Conservation (phyloP, 1,139 yeast genomes). For the Magnusiomyces suaveolens region DNA sequence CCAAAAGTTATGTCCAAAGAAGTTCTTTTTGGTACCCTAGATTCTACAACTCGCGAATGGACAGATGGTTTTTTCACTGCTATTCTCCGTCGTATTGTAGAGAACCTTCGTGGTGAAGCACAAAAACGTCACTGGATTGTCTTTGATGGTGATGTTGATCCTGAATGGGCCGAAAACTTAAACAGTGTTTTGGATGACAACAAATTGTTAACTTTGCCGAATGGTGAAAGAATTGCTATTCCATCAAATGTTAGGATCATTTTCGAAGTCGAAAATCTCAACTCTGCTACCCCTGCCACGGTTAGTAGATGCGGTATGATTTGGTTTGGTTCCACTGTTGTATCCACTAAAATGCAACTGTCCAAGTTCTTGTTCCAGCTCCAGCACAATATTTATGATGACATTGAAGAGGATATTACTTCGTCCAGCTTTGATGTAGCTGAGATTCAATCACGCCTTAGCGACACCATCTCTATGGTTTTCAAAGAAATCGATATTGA, state of each 20-base stretch:
- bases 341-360: conserved; percentile 27
- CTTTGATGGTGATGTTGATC: conserved; percentile 91
- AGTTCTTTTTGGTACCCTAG: conserved; percentile 60
- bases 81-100: conserved; percentile 50
- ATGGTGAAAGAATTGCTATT: conserved; percentile 71
- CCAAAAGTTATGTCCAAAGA: conserved; percentile 66
- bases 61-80: conserved; percentile 76
- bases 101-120: conserved; percentile 51
- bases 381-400: conserved; percentile 20
- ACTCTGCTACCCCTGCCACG: conserved; percentile 79
- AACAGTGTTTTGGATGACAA: conserved; percentile 91
- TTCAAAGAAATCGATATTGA: conserved; percentile 19
- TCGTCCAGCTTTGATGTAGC: conserved; percentile 13
- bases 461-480: conserved; percentile 9
- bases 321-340: conserved; percentile 46
- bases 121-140: conserved; percentile 62
- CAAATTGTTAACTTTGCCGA: conserved; percentile 68
- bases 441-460: conserved; percentile 12
- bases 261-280: conserved; percentile 66
- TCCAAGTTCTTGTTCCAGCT: conserved; percentile 19
- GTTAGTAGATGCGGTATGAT: conserved; percentile 88
- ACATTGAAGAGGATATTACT: conserved; percentile 26
- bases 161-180: conserved; percentile 85
- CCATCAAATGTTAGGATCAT: conserved; percentile 56
- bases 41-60: conserved; percentile 82